Conservation (phyloP, 192 early-diverging fungal genomes). For the Backusella morwellensis region DNA sequence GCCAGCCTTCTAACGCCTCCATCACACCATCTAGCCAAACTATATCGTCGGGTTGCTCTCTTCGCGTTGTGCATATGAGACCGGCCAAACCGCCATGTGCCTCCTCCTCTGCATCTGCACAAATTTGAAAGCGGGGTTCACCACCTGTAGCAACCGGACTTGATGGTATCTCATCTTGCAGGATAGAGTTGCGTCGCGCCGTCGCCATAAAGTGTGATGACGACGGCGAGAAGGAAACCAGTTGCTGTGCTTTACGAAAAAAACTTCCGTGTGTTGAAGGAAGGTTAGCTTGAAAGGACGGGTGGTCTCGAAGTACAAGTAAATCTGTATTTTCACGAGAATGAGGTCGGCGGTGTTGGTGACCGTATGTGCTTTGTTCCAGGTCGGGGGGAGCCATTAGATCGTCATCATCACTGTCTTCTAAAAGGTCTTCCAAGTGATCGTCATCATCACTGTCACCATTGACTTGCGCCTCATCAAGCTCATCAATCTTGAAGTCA, state of each 20-base stretch:
- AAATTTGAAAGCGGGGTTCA: conserved; percentile 9
- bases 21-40: conserved; percentile 29
- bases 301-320: not conserved
- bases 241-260: conserved; percentile 12
- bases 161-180: conserved; percentile 9
- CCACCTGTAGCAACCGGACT: conserved; percentile 3
- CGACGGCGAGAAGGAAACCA: not conserved
- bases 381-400: not conserved
- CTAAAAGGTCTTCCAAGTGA: not conserved
- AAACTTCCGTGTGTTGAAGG: conserved; percentile 12
- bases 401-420: conserved; percentile 3
- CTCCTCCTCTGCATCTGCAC: conserved; percentile 6
- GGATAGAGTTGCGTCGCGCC: conserved; percentile 16
- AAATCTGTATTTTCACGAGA: not conserved
- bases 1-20: conserved; percentile 30
- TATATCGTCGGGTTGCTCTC: conserved; percentile 25
- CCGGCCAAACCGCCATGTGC: conserved; percentile 19
- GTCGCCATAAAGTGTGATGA: not conserved
- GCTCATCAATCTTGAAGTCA: conserved; percentile 3
- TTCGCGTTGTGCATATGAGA: conserved; percentile 18
- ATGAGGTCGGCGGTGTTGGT: not conserved
- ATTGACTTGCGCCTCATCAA: not conserved
- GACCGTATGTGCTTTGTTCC: not conserved
- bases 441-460: not conserved
- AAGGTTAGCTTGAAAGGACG: not conserved